These are phyloP conservation scores for Alternaria infectoria DNA, from an alignment of 2,329 filamentous ascomycete genomes.

Conservation along the genomic window DNA sequence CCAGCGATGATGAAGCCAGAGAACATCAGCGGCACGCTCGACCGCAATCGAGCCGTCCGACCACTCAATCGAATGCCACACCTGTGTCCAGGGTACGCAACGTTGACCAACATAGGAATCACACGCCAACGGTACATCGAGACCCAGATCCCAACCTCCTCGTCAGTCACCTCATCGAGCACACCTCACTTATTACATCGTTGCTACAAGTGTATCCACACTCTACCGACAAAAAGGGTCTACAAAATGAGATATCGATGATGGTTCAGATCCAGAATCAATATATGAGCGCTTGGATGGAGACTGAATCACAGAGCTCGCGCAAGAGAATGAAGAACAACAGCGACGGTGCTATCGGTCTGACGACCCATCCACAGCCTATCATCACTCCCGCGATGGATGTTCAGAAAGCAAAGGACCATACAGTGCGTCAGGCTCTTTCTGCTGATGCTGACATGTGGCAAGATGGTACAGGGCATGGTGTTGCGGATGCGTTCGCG, in stretches of 20 bases:
- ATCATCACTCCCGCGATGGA: background rate
- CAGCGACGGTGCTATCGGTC: background rate
- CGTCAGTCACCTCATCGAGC: slow-evolving; percentile 17
- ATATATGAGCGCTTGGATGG: slow-evolving; percentile 21
- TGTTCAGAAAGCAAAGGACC: slow-evolving; percentile 10
- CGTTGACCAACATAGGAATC: background rate
- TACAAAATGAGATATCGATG: slow-evolving; percentile 29
- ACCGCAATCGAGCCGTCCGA: background rate
- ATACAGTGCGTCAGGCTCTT: slow-evolving; percentile 16
- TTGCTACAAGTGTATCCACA: slow-evolving; percentile 24
- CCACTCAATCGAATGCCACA: background rate
- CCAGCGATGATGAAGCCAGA: slow-evolving; percentile 3
- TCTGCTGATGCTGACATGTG: slow-evolving; percentile 26
- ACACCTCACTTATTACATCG: slow-evolving; percentile 20
- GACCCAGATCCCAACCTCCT: slow-evolving; percentile 10
- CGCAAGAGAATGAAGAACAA: background rate
- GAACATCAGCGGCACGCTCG: background rate
- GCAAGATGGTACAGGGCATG: slow-evolving; percentile 21
- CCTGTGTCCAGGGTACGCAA: background rate
- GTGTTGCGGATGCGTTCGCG: slow-evolving; percentile 23
- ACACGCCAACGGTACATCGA: slow-evolving; percentile 7
- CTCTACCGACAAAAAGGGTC: slow-evolving; percentile 14
- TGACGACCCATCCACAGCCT: background rate
- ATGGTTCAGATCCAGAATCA: slow-evolving; percentile 21
- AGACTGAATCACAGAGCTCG: slow-evolving; percentile 2